Base-by-base conservation (phyloP, 176 grass and related monocot genomes). In the Musa troglodytarum region DNA sequence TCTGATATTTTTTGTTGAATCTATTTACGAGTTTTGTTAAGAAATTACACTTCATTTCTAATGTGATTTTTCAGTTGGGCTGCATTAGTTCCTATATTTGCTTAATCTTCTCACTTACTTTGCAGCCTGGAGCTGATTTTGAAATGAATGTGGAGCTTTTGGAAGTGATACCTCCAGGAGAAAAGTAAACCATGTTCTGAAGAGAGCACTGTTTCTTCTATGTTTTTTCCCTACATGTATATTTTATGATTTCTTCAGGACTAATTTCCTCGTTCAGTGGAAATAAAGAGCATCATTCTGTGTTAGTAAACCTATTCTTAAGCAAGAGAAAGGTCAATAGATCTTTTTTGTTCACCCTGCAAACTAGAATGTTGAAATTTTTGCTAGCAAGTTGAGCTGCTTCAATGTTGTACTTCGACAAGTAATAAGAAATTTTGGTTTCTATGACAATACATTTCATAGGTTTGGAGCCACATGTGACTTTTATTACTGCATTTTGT, bases 111-210 rank as follows among this genome's bases (percentile, higher is more conserved):
- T 58, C 62, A 77, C 53, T 16, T 78, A 12, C 20, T 56, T 83
- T 93, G 81, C 84, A 97, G 86, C 82, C 94, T 65, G 83, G 82
- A 64, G 73, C 85, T 65, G 79, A 67, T 71, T 93, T 93, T 85
- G 88, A 93, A 81, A 82, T 97, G 63, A 84, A 97, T 71, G 77
- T 93, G 79, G 90, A 97, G 75, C 86, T 97, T 82, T 78, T 91
- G 80, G 54, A 85, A 93, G 75, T 91, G 21, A 64, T 61, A 8
- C 75, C 83, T 83, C 86, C 86, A 9, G 53, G 74, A 73, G 79
- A 74, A 74, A 85, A 85, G 59, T 77, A 77, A 77, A 52, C 58
- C 22, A 26, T 72, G 19, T 16, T 11, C 9, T 10, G 49, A 21
- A 14, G 3, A 11, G 20, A 53, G 70, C 17, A 54, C 49, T 72